Percentiles rank a stretch among this genome's conserved stretches.
Evolutionary conservation across 306 rosid genomes (phyloP).

Genomic region (Clitoria ternatea): DNA sequence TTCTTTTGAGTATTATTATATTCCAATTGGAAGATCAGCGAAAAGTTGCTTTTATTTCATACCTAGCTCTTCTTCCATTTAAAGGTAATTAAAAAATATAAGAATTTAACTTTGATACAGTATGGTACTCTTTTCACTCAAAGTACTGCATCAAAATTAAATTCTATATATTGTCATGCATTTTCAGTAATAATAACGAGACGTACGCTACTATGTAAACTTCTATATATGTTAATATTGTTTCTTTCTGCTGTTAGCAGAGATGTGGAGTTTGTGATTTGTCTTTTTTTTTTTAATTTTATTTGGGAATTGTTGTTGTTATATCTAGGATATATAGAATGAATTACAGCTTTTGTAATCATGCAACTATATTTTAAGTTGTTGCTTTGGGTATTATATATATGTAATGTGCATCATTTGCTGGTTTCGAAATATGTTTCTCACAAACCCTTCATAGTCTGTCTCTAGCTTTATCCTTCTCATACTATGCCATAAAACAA

Average conservation of each 20-base stretch:
- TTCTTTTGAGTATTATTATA: conserved; percentile 33
- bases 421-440: background rate
- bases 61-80: conserved; percentile 20
- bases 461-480: too few species aligned
- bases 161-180: background rate
- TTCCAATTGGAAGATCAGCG: background rate
- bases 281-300: background rate
- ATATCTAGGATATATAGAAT: background rate
- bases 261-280: conserved; percentile 5
- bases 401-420: background rate
- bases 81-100: background rate
- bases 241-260: conserved; percentile 19
- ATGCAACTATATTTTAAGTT: background rate
- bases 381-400: background rate
- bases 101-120: conserved; percentile 1
- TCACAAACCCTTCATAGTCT: too few species aligned
- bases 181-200: background rate
- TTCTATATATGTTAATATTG: background rate
- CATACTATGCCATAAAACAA: too few species aligned
- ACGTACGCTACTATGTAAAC: background rate
- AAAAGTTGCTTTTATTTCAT: conserved; percentile 30
- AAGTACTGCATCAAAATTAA: conserved; percentile 15
- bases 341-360: conserved; percentile 8
- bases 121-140: background rate
- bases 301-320: background rate